Evolutionary conservation across 306 rosid genomes (phyloP).

Genomic region (Quercus aquifolioides): DNA sequence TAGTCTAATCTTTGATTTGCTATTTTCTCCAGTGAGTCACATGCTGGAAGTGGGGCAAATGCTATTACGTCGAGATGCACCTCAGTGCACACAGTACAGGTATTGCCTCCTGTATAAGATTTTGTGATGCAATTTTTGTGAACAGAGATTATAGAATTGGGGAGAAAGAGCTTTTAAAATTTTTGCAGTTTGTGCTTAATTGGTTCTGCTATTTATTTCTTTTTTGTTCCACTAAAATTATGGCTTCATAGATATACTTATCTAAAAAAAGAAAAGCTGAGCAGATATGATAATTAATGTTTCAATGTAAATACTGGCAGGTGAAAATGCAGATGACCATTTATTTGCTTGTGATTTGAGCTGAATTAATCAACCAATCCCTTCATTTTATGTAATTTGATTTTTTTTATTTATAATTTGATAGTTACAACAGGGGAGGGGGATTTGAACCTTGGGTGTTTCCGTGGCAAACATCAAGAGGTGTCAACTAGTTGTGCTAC

Average conservation of each 20-base stretch:
- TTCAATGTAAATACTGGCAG: neutral
- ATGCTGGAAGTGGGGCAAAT: constrained; percentile 68
- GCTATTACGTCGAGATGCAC: constrained; percentile 60
- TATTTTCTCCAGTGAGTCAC: constrained; percentile 54
- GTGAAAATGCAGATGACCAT: neutral
- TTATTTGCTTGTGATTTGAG: neutral
- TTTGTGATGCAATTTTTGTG: neutral
- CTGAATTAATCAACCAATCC: constrained; percentile 2
- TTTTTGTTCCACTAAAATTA: neutral
- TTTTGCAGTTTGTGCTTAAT: neutral
- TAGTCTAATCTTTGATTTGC: constrained; percentile 7
- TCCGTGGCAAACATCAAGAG: too few relatives aligned
- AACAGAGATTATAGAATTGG: neutral
- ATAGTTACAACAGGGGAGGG: too few relatives aligned
- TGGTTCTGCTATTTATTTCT: neutral
- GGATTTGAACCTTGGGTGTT: too few relatives aligned
- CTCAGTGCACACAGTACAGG: constrained; percentile 55
- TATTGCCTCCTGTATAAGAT: constrained; percentile 19
- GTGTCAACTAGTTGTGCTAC: too few relatives aligned
- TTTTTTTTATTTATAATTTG: too few relatives aligned
- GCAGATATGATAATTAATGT: neutral
- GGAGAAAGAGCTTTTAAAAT: neutral
- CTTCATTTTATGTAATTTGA: neutral
- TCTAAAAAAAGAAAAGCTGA: neutral
- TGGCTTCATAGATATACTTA: too few relatives aligned